phyloP scores from a whole-genome alignment of 345 rosid species.

The Hirschfeldia incana region DNA sequence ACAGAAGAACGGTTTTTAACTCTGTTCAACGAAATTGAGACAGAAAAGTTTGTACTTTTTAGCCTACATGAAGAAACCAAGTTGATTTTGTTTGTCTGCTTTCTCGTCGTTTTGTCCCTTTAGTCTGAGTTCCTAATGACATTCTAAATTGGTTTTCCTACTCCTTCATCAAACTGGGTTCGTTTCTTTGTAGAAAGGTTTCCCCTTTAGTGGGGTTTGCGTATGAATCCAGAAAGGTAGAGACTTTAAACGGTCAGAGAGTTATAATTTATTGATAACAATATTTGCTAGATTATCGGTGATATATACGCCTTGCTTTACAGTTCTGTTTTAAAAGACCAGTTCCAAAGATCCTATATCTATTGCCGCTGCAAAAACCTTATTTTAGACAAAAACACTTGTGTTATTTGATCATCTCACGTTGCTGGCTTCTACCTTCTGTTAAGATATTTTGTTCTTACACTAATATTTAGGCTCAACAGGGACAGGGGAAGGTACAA shows the following conservation, averaged over 20 bases:
- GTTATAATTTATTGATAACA: neutral
- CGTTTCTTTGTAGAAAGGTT: neutral
- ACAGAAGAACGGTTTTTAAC: neutral
- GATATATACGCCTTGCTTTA: too few species aligned
- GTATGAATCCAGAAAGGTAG: constrained; percentile 2
- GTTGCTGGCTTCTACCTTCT: neutral
- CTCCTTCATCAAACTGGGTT: constrained; percentile 7
- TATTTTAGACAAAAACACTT: neutral
- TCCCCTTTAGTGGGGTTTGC: constrained; percentile 1
- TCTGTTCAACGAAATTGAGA: constrained; percentile 7
- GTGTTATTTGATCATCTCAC: neutral
- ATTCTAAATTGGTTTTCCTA: neutral
- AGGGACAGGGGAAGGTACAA: constrained; percentile 39
- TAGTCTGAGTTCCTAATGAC: neutral
- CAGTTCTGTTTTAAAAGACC: neutral
- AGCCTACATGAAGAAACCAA: neutral
- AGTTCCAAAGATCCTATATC: constrained; percentile 35
- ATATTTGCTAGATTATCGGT: neutral
- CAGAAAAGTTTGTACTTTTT: constrained; percentile 5
- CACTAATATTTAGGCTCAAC: constrained; percentile 24
- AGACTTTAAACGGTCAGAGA: constrained; percentile 9
- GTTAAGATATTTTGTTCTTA: neutral
- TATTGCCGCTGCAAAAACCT: constrained; percentile 14
- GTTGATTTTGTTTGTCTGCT: neutral
- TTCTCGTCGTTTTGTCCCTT: neutral